phyloP scores from a whole-genome alignment of 2,329 filamentous ascomycete species.

The Pezizomycotina sp. region DNA sequence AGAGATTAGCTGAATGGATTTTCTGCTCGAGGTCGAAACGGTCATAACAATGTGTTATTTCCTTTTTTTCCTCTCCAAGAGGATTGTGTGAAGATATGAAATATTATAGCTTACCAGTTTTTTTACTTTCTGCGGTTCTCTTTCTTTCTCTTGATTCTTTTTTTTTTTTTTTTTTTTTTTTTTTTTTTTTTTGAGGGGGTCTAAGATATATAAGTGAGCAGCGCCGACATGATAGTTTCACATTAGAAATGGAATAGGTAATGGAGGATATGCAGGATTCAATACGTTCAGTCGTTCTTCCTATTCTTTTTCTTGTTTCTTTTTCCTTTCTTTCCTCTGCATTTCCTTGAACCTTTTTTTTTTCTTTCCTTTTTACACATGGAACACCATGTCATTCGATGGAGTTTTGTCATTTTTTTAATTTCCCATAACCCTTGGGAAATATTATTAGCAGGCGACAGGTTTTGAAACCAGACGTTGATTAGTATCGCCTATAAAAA shows the following conservation, averaged over 20 bases:
- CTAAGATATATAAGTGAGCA: conserved; percentile 1
- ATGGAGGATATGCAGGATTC: conserved; percentile 4
- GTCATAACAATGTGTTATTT: background rate
- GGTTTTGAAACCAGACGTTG: too few relatives aligned
- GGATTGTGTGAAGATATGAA: too few relatives aligned
- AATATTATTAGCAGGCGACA: background rate
- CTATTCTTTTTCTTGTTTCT: conserved; percentile 2
- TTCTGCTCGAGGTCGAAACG: background rate
- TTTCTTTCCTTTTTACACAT: background rate
- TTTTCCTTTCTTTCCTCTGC: conserved; percentile 4
- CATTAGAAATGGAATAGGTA: conserved; percentile 5
- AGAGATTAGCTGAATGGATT: background rate
- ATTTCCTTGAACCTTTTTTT: background rate
- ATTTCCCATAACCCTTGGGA: background rate
- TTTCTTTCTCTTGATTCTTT: background rate
- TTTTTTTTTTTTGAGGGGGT: background rate
- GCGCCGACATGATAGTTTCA: background rate
- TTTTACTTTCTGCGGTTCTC: background rate
- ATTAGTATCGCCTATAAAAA: background rate
- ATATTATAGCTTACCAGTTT: too few relatives aligned
- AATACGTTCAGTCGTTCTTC: background rate
- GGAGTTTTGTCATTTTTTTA: background rate
- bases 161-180: background rate
- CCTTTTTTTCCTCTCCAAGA: background rate
- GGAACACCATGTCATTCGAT: background rate